Percentiles rank a stretch among this genome's conserved stretches.
phyloP scores from a whole-genome alignment of 108 stramenopile species.

The Fragilaria radians region DNA sequence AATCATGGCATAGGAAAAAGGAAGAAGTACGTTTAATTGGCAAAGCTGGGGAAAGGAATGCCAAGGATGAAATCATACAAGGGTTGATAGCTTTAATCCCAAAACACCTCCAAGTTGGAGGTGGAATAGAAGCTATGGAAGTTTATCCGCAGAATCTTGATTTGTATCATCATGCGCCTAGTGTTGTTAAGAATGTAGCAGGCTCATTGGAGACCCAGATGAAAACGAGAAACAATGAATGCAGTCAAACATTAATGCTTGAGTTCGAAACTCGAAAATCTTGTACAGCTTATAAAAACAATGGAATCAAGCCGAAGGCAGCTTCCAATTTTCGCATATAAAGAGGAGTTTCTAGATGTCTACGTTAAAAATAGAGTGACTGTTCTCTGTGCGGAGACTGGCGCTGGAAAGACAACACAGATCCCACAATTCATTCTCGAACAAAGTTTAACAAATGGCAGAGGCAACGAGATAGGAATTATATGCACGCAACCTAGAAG shows the following conservation, averaged over 20 bases:
- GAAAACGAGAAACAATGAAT: too few species aligned
- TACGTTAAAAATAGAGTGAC: constrained; percentile 44
- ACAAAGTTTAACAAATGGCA: constrained; percentile 40
- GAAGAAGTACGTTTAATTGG: constrained; percentile 20
- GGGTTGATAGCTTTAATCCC: background rate
- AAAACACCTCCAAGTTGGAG: background rate
- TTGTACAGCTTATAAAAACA: constrained; percentile 23
- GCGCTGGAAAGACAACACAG: constrained; percentile 68
- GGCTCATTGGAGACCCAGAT: too few species aligned
- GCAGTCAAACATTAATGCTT: background rate
- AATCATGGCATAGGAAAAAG: constrained; percentile 41
- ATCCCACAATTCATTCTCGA: constrained; percentile 84
- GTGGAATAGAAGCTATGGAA: background rate
- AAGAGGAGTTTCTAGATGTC: constrained; percentile 34
- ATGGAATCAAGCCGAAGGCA: constrained; percentile 30
- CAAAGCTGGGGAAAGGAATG: constrained; percentile 4
- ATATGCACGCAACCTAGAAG: constrained; percentile 74
- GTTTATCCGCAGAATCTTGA: too few species aligned
- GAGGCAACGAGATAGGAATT: constrained; percentile 51
- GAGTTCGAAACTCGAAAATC: background rate
- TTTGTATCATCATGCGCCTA: too few species aligned
- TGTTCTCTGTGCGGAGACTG: constrained; percentile 62
- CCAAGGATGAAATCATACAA: constrained; percentile 2
- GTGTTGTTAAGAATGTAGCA: too few species aligned
- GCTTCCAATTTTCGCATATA: constrained; percentile 50